Evolutionary conservation across 352 stramenopile species (phyloP), one percentile per base, ranked within the genome.

Genomic region (Phytophthora citricola): DNA sequence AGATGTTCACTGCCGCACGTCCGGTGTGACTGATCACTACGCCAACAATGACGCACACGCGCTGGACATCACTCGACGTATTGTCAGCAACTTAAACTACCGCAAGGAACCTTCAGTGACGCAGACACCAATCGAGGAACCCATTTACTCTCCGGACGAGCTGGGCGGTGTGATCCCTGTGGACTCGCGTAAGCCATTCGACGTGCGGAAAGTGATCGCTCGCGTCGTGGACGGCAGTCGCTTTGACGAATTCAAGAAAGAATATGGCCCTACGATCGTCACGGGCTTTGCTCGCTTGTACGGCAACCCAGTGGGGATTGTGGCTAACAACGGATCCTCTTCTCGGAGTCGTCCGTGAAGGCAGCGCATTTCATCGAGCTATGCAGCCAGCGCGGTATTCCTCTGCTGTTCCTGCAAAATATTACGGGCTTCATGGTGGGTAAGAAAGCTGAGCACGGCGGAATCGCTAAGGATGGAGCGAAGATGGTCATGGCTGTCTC

Each of bases 261-360:
- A 95, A 32, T 99, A 99, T 72, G 97, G 97, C 14, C 96, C 94
- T 36, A 99, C 97, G 1, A 92, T 99, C 17, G 96, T 99, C 27
- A 99, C 93, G 49, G 96, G 97, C 20, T 99, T 99, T 80, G 97
- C 89, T 3, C 91, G 92, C 44, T 77, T 99, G 50, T 97, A 99
- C 65, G 97, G 97, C 29, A 93, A 97, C 72, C 90, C 91, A 3
- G 88, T 99, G 9, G 97, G 97, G 5, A 98, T 99, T 62, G 91
- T 99, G 66, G 97, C 97, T 51, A 99, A 99, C 80, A 99, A 99
- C 71, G 97, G 26, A 98, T 99, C 73, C 78, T 99, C 1, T 97
- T 98, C 67, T 95, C 83, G 15, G 93, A 98, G 71, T 94, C 90
- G 26, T 84, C 78, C 7, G 74, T 98, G 45, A 99, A 99, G 79